Percentiles rank a stretch among this genome's conserved stretches.
phyloP scores from a whole-genome alignment of 2,329 filamentous ascomycete species.

The Fusarium floridanum region DNA sequence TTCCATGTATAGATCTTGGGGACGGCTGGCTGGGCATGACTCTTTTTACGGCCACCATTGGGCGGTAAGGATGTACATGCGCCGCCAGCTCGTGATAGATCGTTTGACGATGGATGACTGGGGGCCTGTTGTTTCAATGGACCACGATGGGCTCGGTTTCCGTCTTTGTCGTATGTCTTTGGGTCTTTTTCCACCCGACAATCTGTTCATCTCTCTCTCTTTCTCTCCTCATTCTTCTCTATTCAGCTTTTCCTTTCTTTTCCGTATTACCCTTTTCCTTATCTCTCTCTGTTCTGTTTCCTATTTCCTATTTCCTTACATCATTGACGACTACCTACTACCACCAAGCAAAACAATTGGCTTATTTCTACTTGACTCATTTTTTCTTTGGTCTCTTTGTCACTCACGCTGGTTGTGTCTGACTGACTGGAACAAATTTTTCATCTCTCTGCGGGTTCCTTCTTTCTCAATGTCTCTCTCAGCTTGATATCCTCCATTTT shows the following conservation, averaged over 20 bases:
- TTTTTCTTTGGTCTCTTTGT: neutral
- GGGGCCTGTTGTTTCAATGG: neutral
- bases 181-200: neutral
- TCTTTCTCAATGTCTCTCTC: neutral
- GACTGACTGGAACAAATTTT: neutral
- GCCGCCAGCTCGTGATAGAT: neutral
- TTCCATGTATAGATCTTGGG: neutral
- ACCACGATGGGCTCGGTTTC: neutral
- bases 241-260: neutral
- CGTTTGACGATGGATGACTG: neutral
- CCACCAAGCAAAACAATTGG: neutral
- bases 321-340: neutral
- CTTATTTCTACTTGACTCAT: neutral
- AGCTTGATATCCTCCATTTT: neutral
- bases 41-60: neutral
- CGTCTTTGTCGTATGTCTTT: conserved; percentile 1
- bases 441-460: neutral
- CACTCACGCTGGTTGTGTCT: neutral
- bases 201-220: neutral
- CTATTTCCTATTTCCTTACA: neutral
- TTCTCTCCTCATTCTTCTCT: neutral
- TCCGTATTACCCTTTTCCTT: neutral
- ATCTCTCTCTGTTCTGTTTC: neutral
- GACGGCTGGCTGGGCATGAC: neutral
- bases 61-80: neutral